Evolutionary conservation across 108 stramenopile species (phyloP), one percentile per base, ranked within the genome.

Genomic region (Seminavis robusta): DNA sequence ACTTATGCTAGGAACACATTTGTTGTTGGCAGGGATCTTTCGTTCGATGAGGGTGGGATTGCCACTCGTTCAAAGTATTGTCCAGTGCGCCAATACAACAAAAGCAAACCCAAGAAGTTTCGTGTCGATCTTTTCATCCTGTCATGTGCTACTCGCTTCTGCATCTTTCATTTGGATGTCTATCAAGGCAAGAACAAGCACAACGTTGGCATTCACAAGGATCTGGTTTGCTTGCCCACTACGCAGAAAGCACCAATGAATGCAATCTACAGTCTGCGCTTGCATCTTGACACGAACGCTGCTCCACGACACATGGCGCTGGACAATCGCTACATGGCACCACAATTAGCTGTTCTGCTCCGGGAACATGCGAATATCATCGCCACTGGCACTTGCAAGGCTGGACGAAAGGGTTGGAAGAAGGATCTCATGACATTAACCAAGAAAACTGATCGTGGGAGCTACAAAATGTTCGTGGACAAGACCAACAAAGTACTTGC

Each of bases 31-130:
- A 26, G 4, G 21, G 52, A 62, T 28, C 4, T 62, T 23, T 20
- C 28, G 10, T 52, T 62, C 29, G 52, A 62, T 37, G 49, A 62
- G 31, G 61, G 61, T 3, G 50, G 61, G 2, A 36, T 62, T 53
- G 50, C 33, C 3, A 38, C 19, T 20, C 47, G 61, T 3, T 52
- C 34, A 1, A 33, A n/a, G n/a, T 38, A 27, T 9, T 45, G 44
- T 38, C 33, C 50, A 17, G 61, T 62, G 2, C 49, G 50, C 4
- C 51, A 62, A 38, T 62, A 52, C 61, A 62, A 52, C 36, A 62
- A 62, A 29, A 36, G 39, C 51, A 62, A 62, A 42, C 61, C 61
- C 9, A 15, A 62, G 13, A 62, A 62, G 24, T 62, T 52, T 5
- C 26, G 37, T 38, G 54, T 55, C 8, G 54, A 55, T n/a, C 52